Conservation (phyloP, 495 filamentous ascomycete species). For the Glarea lozoyensis region DNA sequence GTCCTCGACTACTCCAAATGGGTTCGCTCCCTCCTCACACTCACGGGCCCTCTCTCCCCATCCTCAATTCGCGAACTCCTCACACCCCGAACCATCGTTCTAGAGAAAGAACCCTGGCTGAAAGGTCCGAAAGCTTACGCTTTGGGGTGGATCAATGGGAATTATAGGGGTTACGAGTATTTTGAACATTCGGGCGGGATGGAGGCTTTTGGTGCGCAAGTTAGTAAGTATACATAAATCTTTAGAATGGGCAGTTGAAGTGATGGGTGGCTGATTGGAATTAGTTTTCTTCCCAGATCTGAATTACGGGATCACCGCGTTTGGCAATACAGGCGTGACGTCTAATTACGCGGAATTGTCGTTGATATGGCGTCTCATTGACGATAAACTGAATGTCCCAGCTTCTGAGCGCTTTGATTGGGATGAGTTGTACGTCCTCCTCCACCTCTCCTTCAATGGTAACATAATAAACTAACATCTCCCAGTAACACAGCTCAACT, state of each 20-base stretch:
- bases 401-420: conserved; percentile 24
- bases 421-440: conserved; percentile 19
- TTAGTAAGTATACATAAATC: conserved; percentile 15
- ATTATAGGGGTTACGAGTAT: conserved; percentile 33
- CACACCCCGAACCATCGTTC: conserved; percentile 16
- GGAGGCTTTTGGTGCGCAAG: conserved; percentile 32
- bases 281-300: conserved; percentile 32
- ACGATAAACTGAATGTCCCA: conserved; percentile 28
- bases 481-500: conserved; percentile 7
- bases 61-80: no score
- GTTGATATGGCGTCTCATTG: conserved; percentile 31
- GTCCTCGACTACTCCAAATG: conserved; percentile 45
- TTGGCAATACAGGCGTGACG: conserved; percentile 34
- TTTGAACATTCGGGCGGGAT: conserved; percentile 37
- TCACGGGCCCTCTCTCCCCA: conserved; percentile 23
- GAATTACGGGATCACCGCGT: conserved; percentile 34
- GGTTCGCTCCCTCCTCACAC: conserved; percentile 27
- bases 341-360: conserved; percentile 21
- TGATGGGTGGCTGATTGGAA: neutral
- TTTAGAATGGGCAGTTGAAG: no score
- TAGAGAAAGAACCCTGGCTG: no score
- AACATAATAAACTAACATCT: conserved; percentile 1
- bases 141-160: conserved; percentile 34
- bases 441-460: neutral
- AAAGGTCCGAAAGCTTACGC: conserved; percentile 28